A percentile compares a stretch with the other conserved stretches of the same genome.
Evolutionary conservation across 495 filamentous ascomycete genomes (phyloP).

Genomic region (Neurospora sp.): DNA sequence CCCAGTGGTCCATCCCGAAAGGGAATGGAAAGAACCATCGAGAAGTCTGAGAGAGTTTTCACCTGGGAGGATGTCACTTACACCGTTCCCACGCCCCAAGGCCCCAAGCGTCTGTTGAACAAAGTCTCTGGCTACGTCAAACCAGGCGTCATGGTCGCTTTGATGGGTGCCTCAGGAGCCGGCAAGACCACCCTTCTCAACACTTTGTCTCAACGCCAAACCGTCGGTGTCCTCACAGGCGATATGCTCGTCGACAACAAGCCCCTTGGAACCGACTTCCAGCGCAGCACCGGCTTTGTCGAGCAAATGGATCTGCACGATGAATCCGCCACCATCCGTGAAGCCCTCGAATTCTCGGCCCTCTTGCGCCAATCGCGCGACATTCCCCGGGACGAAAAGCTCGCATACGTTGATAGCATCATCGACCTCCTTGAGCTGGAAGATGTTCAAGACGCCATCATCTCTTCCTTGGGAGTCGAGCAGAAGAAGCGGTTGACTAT

Average conservation of each 20-base stretch:
- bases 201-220: conserved; percentile 64
- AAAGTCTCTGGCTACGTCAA: conserved; percentile 66
- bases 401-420: conserved; percentile 77
- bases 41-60: conserved; percentile 30
- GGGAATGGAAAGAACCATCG: conserved; percentile 17
- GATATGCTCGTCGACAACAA: conserved; percentile 74
- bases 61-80: conserved; percentile 54
- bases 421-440: conserved; percentile 78
- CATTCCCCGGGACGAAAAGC: conserved; percentile 57
- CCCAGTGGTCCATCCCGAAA: conserved; percentile 34
- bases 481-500: conserved; percentile 66
- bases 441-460: conserved; percentile 71
- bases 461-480: conserved; percentile 62
- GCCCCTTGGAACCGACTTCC: conserved; percentile 57
- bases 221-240: conserved; percentile 58
- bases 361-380: conserved; percentile 65
- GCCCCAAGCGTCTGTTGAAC: conserved; percentile 53
- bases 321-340: conserved; percentile 74
- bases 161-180: conserved; percentile 80
- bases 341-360: conserved; percentile 72
- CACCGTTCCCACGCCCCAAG: conserved; percentile 53
- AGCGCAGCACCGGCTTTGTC: conserved; percentile 73
- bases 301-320: conserved; percentile 85
- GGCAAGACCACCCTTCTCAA: conserved; percentile 63
- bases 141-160: conserved; percentile 68